These are phyloP conservation scores for Brettanomyces custersianus DNA, from an alignment of 805 yeast species.

Conservation along the genomic window DNA sequence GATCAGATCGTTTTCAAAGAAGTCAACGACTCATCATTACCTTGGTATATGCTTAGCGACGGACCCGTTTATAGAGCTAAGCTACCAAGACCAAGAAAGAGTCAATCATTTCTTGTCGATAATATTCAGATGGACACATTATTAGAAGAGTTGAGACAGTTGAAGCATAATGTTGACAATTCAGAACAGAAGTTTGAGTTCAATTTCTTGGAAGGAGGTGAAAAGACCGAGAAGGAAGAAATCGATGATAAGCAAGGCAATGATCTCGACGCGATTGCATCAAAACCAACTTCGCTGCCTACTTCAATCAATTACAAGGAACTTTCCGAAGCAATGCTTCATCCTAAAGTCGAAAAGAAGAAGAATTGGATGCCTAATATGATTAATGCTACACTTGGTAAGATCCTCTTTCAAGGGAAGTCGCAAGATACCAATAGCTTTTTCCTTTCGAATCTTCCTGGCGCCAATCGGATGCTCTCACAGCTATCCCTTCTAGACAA, in stretches of 20 bases:
- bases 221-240: not conserved
- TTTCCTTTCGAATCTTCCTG: slow-evolving; percentile 21
- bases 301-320: no score
- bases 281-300: not conserved
- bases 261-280: no score
- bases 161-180: slow-evolving; percentile 13
- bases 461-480: slow-evolving; percentile 15
- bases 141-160: slow-evolving; percentile 11
- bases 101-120: slow-evolving; percentile 5
- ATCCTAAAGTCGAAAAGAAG: slow-evolving; percentile 5
- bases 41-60: slow-evolving; percentile 21
- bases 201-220: slow-evolving; percentile 13
- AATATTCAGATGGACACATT: slow-evolving; percentile 9
- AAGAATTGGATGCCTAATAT: slow-evolving; percentile 16
- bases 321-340: slow-evolving; percentile 7
- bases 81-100: slow-evolving; percentile 9
- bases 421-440: slow-evolving; percentile 6
- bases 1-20: slow-evolving; percentile 6
- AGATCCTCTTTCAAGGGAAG: slow-evolving; percentile 14
- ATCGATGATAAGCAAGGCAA: not conserved
- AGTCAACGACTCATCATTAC: slow-evolving; percentile 18
- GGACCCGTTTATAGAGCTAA: slow-evolving; percentile 16
- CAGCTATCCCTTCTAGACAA: slow-evolving; percentile 17
- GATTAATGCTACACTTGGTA: slow-evolving; percentile 22
- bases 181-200: slow-evolving; percentile 21